Conservation (phyloP, 2,329 filamentous ascomycete genomes). For the Alternaria atra region DNA sequence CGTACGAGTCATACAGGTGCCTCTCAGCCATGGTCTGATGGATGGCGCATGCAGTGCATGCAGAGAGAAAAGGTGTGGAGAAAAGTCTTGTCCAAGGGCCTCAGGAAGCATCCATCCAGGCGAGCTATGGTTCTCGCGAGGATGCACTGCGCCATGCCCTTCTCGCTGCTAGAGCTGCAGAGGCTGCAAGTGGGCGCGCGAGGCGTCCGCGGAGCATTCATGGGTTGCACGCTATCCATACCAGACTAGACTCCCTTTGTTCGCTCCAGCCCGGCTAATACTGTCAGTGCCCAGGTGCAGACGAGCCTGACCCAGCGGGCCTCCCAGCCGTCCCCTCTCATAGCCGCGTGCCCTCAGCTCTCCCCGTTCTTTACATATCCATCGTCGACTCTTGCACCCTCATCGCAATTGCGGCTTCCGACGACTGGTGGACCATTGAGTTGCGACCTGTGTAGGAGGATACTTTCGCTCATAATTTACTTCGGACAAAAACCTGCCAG, state of each 20-base stretch:
- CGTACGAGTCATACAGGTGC: conserved; percentile 11
- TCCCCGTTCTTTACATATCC: conserved; percentile 12
- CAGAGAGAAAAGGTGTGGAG: conserved; percentile 1
- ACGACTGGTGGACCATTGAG: background rate
- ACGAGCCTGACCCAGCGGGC: conserved; percentile 20
- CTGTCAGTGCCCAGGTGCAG: conserved; percentile 15
- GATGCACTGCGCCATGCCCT: conserved; percentile 3
- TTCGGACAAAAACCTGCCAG: background rate
- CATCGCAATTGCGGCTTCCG: conserved; percentile 8
- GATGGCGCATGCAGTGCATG: background rate
- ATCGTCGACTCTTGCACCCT: conserved; percentile 9
- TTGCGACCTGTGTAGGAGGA: background rate
- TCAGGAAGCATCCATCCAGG: background rate
- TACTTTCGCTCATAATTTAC: background rate
- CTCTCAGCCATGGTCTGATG: background rate
- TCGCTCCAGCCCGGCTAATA: conserved; percentile 23
- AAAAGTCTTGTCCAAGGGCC: background rate
- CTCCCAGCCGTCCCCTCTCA: conserved; percentile 17
- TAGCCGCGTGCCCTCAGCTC: conserved; percentile 16
- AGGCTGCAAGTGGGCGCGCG: conserved; percentile 3
- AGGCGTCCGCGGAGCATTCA: conserved; percentile 11
- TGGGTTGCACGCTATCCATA: conserved; percentile 12
- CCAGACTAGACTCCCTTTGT: conserved; percentile 19
- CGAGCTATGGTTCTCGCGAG: background rate
- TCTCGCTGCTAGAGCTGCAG: conserved; percentile 2